These are phyloP conservation scores for Ogataea angusta DNA, from an alignment of 805 yeast species.

Conservation along the genomic window DNA sequence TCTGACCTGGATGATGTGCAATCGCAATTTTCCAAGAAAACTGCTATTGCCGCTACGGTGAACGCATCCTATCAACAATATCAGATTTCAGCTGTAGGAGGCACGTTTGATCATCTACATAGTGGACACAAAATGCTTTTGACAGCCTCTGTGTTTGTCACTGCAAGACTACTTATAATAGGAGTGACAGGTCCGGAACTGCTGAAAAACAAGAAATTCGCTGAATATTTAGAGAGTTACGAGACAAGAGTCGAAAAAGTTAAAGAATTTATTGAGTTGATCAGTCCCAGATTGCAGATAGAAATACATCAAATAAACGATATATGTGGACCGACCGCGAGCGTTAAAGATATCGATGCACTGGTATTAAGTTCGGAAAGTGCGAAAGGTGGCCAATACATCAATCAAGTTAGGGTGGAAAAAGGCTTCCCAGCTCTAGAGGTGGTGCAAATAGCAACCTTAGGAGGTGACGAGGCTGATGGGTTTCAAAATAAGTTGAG, in stretches of 20 bases:
- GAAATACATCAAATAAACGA: slow-evolving; percentile 69
- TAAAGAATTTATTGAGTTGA: slow-evolving; percentile 42
- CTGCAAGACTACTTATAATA: slow-evolving; percentile 55
- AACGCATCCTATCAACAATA: slow-evolving; percentile 11
- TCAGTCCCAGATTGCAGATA: slow-evolving; percentile 45
- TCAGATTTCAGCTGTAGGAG: slow-evolving; percentile 69
- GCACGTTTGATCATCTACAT: slow-evolving; percentile 95
- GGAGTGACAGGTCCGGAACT: slow-evolving; percentile 82
- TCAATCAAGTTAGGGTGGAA: slow-evolving; percentile 62
- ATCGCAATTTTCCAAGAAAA: background rate
- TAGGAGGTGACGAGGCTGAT: slow-evolving; percentile 50
- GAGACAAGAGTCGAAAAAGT: slow-evolving; percentile 49
- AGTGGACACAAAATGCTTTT: slow-evolving; percentile 90
- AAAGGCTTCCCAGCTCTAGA: slow-evolving; percentile 51
- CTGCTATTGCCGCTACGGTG: background rate
- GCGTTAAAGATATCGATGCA: slow-evolving; percentile 67
- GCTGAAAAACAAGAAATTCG: slow-evolving; percentile 69
- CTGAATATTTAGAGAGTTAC: slow-evolving; percentile 60
- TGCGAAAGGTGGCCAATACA: slow-evolving; percentile 62
- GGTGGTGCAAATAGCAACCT: slow-evolving; percentile 54
- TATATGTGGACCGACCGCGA: slow-evolving; percentile 92
- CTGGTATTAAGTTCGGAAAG: slow-evolving; percentile 83
- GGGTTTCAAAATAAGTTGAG: slow-evolving; percentile 73
- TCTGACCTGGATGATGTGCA: background rate
- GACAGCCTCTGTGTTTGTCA: slow-evolving; percentile 64